A percentile compares a stretch with the other conserved stretches of the same genome.
Conservation (phyloP, 2,329 filamentous ascomycete genomes). For the Clonostachys rhizophaga region DNA sequence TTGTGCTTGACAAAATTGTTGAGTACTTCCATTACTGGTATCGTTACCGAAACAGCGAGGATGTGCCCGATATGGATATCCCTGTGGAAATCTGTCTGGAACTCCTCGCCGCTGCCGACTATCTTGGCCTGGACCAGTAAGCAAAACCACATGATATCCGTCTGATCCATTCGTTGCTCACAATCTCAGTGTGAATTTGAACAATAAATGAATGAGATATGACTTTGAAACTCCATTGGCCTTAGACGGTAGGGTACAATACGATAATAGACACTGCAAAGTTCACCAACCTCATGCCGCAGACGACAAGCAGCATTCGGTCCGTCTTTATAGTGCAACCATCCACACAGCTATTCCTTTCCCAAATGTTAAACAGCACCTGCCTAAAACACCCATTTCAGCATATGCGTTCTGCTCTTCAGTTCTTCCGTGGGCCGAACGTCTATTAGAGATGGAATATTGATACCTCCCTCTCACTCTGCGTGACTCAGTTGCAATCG, state of each 20-base stretch:
- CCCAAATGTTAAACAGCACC: no score
- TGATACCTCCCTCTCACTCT: slow-evolving; percentile 46
- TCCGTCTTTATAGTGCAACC: no score
- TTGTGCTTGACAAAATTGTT: slow-evolving; percentile 72
- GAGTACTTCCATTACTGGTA: slow-evolving; percentile 84
- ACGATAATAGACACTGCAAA: no score
- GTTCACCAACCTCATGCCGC: no score
- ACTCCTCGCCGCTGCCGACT: slow-evolving; percentile 73
- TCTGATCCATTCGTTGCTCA: slow-evolving; percentile 20
- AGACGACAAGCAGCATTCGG: no score
- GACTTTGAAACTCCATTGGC: background rate
- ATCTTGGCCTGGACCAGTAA: slow-evolving; percentile 61
- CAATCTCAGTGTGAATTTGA: slow-evolving; percentile 27
- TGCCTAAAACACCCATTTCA: slow-evolving; percentile 32
- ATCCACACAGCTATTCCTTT: no score
- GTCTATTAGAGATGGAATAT: slow-evolving; percentile 52
- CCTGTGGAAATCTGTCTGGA: slow-evolving; percentile 75
- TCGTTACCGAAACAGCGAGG: slow-evolving; percentile 63
- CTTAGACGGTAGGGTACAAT: background rate
- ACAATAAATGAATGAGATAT: slow-evolving; percentile 20
- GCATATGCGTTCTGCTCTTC: slow-evolving; percentile 47
- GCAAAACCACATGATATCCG: slow-evolving; percentile 8
- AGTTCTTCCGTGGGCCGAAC: slow-evolving; percentile 45
- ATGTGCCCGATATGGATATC: slow-evolving; percentile 78
- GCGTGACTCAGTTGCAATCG: slow-evolving; percentile 30